Evolutionary conservation across 495 filamentous ascomycete species (phyloP), one percentile per base, ranked within the genome.

Genomic region (Zalerion maritima): DNA sequence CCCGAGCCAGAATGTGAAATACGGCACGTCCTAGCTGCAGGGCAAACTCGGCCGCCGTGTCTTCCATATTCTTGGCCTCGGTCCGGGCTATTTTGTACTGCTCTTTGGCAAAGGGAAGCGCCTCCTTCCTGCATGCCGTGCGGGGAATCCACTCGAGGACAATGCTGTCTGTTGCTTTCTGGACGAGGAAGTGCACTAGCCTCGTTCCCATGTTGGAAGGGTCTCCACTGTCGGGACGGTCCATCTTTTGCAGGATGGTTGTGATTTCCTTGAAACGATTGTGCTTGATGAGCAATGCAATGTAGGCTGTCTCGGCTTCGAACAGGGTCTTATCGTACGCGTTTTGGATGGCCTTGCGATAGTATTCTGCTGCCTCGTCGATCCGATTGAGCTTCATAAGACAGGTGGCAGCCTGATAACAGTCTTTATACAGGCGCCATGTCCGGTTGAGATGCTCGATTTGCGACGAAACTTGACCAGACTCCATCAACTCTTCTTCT

Each of bases 361-460:
- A 35, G 15, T 35, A 35, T 10, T 21, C 13, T 3, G 29, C 13
- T 9, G 33, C 14, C 6, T 19, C 9, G 13, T 35, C 33, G 9
- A 21, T 18, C 14, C 20, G 14, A 17, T 15, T 14, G 6, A 22
- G 18, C 1, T 14, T n/a, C 16, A 29, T 29, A 14, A 21, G 29
- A 15, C 25, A 29, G 3, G 15, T 18, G 3, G 33, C 33, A n/a
- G 29, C 14, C 5, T 28, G 33, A 8, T 29, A 20, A 11, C 25
- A 23, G n/a, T 35, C 24, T 11, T 29, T 29, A 27, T 35, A 29
- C 8, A 35, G 26, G 4, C 33, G 11, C 33, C 33, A 35, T 17
- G 21, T 6, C 19, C 33, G 12, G 18, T 16, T 23, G 0, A 11
- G 18, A 8, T 15, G 19, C 4, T 23, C 18, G 11, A 11, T 17